Conservation (phyloP, 2,329 filamentous ascomycete genomes). For the Microdochium trichocladiopsis region DNA sequence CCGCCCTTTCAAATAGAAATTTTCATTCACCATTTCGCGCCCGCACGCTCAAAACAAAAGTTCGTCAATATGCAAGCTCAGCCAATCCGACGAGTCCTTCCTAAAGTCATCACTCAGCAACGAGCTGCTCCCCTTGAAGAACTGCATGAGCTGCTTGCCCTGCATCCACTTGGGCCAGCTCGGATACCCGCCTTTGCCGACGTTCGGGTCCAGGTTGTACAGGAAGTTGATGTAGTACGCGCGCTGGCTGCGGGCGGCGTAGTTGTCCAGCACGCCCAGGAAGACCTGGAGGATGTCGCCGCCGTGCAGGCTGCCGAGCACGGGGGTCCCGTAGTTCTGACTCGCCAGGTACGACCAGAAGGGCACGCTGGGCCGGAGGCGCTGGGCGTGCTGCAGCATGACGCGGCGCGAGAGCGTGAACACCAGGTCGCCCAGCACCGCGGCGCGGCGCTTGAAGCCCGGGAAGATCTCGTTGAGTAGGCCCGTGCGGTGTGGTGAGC, state of each 20-base stretch:
- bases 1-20: no score
- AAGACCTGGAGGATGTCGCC: conserved; percentile 65
- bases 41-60: no score
- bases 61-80: no score
- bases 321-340: conserved; percentile 63
- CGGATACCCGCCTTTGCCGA: conserved; percentile 27
- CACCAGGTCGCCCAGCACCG: conserved; percentile 66
- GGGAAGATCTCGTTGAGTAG: conserved; percentile 66
- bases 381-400: conserved; percentile 44
- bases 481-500: conserved; percentile 67
- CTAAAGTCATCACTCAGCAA: conserved; percentile 18
- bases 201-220: conserved; percentile 64
- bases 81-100: conserved; percentile 9
- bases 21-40: no score
- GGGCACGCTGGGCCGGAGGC: conserved; percentile 51
- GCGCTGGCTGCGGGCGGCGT: conserved; percentile 51
- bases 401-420: conserved; percentile 66
- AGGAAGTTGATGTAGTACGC: conserved; percentile 70
- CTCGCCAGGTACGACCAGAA: conserved; percentile 70
- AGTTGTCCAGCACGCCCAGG: conserved; percentile 55
- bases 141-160: conserved; percentile 30
- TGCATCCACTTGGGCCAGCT: conserved; percentile 36
- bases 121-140: conserved; percentile 10
- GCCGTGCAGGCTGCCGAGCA: conserved; percentile 71
- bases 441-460: conserved; percentile 69